Evolutionary conservation across 352 stramenopile genomes (phyloP), one percentile per base, ranked within the genome.

Genomic region (Phytophthora vignae): DNA sequence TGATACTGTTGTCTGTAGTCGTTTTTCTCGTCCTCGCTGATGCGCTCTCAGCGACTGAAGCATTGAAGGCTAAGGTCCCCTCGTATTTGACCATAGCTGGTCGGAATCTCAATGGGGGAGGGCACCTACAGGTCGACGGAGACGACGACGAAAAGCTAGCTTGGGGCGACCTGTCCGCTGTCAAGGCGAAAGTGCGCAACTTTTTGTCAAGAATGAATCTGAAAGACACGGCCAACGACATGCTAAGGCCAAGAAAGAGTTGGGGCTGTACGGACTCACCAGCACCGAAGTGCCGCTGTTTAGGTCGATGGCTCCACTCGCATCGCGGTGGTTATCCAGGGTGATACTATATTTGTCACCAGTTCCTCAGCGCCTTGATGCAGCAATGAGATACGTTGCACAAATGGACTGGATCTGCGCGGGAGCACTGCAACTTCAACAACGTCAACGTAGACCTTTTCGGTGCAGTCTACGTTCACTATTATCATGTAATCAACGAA

Each of bases 351-450:
- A 2, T 27, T 27, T 27, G 22, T 27, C 2, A 27, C 22, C 22
- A 3, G 22, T 27, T 27, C 22, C 22, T 27, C 22, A 27, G 22
- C 22, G 22, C 22, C 22, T 27, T 27, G 22, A 27, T 27, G 22
- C 22, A 27, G 29, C 29, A 33, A 33, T 33, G 29, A 33, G 29
- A 33, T 33, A 33, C 29, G 29, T 33, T 33, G 29, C 29, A 33
- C 29, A 33, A 33, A 33, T 9, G 29, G 29, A 33, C 29, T 33
- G 29, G 22, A 27, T 27, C 22, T 27, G 22, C 29, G 29, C 29
- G 29, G 29, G 29, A 33, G 7, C 29, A 33, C 5, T 49, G 22
- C 11, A 59, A 56, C 56, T 59, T 66, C 64, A 71, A 60, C 33
- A 33, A 36, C 54, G 50, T 53, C 38, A 9, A 56, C 27, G 36